These are phyloP conservation scores for Apostasia shenzhenica DNA, from an alignment of 106 monocot genomes.

Conservation along the genomic window DNA sequence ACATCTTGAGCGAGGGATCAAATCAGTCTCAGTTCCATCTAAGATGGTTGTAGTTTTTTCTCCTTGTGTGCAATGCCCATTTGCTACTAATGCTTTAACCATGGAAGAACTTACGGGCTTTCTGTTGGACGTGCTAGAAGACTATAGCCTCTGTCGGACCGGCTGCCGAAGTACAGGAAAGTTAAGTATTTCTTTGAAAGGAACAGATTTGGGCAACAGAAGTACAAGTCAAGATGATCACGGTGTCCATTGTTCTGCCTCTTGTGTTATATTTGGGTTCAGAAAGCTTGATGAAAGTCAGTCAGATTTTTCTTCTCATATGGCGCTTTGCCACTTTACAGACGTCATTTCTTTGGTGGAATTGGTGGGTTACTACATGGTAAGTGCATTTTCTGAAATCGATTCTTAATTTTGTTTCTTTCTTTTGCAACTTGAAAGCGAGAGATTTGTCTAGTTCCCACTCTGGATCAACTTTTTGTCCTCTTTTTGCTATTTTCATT, in stretches of 20 bases:
- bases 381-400: constrained; percentile 17
- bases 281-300: constrained; percentile 8
- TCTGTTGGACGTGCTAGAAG: constrained; percentile 42
- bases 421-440: neutral
- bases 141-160: constrained; percentile 11
- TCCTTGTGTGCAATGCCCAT: constrained; percentile 53
- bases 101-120: constrained; percentile 33
- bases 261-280: constrained; percentile 18
- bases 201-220: neutral
- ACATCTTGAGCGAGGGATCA: constrained; percentile 33
- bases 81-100: constrained; percentile 27
- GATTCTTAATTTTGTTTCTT: neutral
- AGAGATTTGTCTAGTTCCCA: neutral
- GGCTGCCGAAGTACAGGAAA: neutral
- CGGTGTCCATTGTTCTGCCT: constrained; percentile 15
- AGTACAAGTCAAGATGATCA: neutral
- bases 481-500: neutral
- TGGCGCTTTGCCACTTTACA: constrained; percentile 28
- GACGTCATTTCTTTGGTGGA: constrained; percentile 71
- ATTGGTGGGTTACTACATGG: constrained; percentile 62
- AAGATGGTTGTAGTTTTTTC: neutral
- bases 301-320: constrained; percentile 9
- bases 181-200: constrained; percentile 4
- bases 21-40: neutral
- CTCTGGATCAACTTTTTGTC: neutral